Evolutionary conservation across 1,284 basidiomycete species (phyloP).

Genomic region (Agroathelia rolfsii): DNA sequence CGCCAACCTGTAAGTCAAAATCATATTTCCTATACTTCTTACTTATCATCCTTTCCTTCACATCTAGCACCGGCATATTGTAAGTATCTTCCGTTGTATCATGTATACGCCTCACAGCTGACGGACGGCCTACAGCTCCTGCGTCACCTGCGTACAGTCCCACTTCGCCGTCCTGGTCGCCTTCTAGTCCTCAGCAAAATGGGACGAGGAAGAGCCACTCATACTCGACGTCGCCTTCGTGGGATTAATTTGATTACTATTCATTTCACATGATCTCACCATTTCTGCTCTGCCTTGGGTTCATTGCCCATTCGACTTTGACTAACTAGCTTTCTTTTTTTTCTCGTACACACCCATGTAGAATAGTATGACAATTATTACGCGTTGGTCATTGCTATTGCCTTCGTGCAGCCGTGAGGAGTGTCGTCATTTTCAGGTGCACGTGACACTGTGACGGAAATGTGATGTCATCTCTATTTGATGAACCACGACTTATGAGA

Average conservation of each 20-base stretch:
- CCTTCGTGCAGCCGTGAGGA: too few species aligned
- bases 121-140: constrained; percentile 40
- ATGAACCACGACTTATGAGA: too few species aligned
- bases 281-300: constrained; percentile 6
- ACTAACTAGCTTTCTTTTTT: constrained; percentile 15
- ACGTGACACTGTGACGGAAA: too few species aligned
- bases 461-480: too few species aligned
- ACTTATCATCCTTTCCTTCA: constrained; percentile 11
- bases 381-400: too few species aligned
- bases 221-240: constrained; percentile 47
- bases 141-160: constrained; percentile 78
- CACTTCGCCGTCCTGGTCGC: constrained; percentile 74
- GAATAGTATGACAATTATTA: too few species aligned
- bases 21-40: constrained; percentile 12
- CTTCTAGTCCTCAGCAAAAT: constrained; percentile 64
- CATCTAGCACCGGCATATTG: constrained; percentile 58
- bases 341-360: constrained; percentile 24
- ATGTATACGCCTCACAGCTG: constrained; percentile 8
- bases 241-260: constrained; percentile 31
- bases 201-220: constrained; percentile 28
- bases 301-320: constrained; percentile 13
- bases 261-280: constrained; percentile 3
- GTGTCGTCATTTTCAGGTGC: too few species aligned
- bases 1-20: constrained; percentile 61
- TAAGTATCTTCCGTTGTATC: constrained; percentile 27